phyloP scores from a whole-genome alignment of 306 rosid species.

The Aeschynomene evenia region DNA sequence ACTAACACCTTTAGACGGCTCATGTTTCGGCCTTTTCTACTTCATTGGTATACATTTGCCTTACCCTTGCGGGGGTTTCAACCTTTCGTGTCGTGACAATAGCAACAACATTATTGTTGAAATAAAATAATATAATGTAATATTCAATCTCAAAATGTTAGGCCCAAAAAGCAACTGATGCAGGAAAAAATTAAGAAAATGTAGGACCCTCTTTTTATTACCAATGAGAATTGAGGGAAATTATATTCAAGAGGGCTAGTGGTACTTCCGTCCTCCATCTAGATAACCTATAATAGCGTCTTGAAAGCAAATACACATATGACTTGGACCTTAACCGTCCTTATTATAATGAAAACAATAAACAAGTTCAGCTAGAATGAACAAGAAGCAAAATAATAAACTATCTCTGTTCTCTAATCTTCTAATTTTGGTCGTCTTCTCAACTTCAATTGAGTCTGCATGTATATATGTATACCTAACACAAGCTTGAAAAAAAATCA shows the following conservation, averaged over 20 bases:
- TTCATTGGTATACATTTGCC: not conserved
- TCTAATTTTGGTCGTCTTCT: constrained; percentile 25
- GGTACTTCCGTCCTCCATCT: constrained; percentile 28
- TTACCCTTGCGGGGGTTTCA: not conserved
- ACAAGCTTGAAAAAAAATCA: not conserved
- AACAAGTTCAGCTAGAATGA: not conserved
- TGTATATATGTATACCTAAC: constrained; percentile 16
- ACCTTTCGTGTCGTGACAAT: not conserved
- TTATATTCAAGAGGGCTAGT: not conserved
- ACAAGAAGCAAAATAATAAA: constrained; percentile 21
- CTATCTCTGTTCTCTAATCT: constrained; percentile 7
- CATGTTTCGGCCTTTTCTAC: not conserved
- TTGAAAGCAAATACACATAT: constrained; percentile 29
- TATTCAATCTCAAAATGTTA: not conserved
- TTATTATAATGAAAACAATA: not conserved
- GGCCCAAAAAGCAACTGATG: constrained; percentile 12
- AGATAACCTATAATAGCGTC: constrained; percentile 29
- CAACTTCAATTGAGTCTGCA: constrained; percentile 28
- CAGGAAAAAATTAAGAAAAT: not conserved
- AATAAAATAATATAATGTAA: too few relatives aligned
- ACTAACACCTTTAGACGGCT: not conserved
- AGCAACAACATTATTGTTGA: not conserved
- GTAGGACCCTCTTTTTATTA: constrained; percentile 25
- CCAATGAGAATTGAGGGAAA: constrained; percentile 14
- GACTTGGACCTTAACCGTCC: constrained; percentile 24